Evolutionary conservation across 352 stramenopile species (phyloP).

Genomic region (Globisporangium spinosum): DNA sequence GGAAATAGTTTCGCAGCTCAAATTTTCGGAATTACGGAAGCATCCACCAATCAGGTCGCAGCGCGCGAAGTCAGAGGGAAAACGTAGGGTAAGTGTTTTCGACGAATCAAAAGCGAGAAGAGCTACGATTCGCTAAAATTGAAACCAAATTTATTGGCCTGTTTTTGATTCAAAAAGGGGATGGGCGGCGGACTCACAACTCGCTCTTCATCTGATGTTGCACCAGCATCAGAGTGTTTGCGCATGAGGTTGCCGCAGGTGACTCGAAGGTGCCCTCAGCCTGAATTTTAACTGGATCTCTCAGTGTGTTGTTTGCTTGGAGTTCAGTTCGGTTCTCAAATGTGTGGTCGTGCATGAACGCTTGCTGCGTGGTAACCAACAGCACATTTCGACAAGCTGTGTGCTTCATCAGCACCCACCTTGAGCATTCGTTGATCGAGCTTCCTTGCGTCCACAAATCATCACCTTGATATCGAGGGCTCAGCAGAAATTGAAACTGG

Average conservation of each 20-base stretch:
- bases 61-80: conserved; percentile 31
- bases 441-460: too few relatives aligned
- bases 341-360: too few relatives aligned
- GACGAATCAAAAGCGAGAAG: not conserved
- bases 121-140: conserved; percentile 3
- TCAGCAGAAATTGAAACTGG: not conserved
- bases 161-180: not conserved
- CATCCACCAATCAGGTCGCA: conserved; percentile 39
- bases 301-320: not conserved
- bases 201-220: conserved; percentile 1
- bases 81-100: not conserved
- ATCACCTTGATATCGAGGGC: too few relatives aligned
- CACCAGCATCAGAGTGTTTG: conserved; percentile 9
- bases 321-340: too few relatives aligned
- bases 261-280: not conserved
- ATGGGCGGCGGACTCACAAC: not conserved
- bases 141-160: not conserved
- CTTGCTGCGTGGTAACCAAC: too few relatives aligned
- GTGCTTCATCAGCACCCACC: too few relatives aligned
- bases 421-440: too few relatives aligned
- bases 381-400: too few relatives aligned
- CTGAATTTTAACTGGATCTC: not conserved
- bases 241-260: conserved; percentile 1
- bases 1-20: conserved; percentile 13
- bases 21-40: conserved; percentile 16